Percentiles rank a stretch among this genome's conserved stretches.
phyloP scores from a whole-genome alignment of 2,329 filamentous ascomycete genomes.

The Trichoderma cornu-damae region DNA sequence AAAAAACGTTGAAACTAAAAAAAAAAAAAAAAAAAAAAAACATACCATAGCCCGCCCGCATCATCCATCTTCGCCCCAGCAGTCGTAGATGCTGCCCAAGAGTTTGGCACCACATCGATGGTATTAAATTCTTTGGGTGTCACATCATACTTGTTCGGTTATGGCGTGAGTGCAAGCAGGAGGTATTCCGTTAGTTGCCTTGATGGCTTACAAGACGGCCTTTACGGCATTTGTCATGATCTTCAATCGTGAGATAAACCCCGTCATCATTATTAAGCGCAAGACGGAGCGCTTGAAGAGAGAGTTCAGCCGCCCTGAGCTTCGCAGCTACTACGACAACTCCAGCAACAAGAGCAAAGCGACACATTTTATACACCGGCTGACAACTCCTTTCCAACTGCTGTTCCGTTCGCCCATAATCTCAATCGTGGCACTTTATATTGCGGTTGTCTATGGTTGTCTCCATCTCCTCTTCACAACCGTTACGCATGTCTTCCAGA shows the following conservation, averaged over 20 bases:
- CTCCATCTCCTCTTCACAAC: slow-evolving; percentile 27
- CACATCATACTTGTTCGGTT: slow-evolving; percentile 61
- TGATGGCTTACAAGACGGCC: background rate
- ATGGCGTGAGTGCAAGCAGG: slow-evolving; percentile 37
- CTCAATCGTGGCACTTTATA: slow-evolving; percentile 36
- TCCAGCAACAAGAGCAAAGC: slow-evolving; percentile 21
- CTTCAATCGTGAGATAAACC: slow-evolving; percentile 38
- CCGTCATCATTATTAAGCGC: slow-evolving; percentile 45
- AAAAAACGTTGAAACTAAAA: background rate
- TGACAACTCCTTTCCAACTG: slow-evolving; percentile 48
- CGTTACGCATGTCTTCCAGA: slow-evolving; percentile 46
- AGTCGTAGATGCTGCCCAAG: slow-evolving; percentile 55
- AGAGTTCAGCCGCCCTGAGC: slow-evolving; percentile 40
- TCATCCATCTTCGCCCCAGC: slow-evolving; percentile 63
- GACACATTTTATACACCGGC: slow-evolving; percentile 39
- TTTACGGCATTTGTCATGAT: slow-evolving; percentile 26
- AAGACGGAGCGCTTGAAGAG: slow-evolving; percentile 43
- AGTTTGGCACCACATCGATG: slow-evolving; percentile 51
- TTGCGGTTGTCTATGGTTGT: slow-evolving; percentile 11
- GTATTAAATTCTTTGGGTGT: slow-evolving; percentile 60
- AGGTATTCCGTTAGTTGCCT: background rate
- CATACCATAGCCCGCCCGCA: slow-evolving; percentile 38
- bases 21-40: too few relatives aligned
- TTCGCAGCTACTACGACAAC: slow-evolving; percentile 44
- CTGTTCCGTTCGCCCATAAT: slow-evolving; percentile 46